Percentiles rank a stretch among this genome's conserved stretches.
Evolutionary conservation across 1,139 yeast species (phyloP).

Genomic region (Citeromyces siamensis): DNA sequence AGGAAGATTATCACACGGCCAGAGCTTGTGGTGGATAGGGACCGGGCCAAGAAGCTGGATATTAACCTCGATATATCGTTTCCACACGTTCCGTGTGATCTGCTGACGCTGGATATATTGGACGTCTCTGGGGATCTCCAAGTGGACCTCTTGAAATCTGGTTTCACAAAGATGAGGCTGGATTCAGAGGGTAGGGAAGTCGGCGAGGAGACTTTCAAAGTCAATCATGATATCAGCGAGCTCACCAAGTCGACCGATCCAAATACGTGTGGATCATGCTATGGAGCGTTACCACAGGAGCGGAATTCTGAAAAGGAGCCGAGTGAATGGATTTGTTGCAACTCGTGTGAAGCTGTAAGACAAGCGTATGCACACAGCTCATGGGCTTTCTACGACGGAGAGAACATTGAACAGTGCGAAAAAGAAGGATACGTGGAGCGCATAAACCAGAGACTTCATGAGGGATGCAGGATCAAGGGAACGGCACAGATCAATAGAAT

Average conservation of each 20-base stretch:
- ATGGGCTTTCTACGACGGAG: conserved; percentile 91
- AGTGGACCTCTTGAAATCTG: conserved; percentile 55
- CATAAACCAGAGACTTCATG: conserved; percentile 46
- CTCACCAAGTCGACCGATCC: conserved; percentile 11
- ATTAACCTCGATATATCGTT: conserved; percentile 75
- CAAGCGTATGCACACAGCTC: conserved; percentile 62
- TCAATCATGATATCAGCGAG: conserved; percentile 14
- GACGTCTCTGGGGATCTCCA: conserved; percentile 83
- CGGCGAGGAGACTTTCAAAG: conserved; percentile 19
- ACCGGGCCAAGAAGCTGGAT: conserved; percentile 62
- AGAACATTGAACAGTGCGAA: conserved; percentile 81
- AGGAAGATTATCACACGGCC: conserved; percentile 58
- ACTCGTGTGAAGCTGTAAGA: conserved; percentile 72
- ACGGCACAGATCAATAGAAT: conserved; percentile 72
- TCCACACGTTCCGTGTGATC: conserved; percentile 75
- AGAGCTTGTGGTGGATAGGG: conserved; percentile 80
- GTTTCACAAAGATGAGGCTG: conserved; percentile 60
- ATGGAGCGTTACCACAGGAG: conserved; percentile 66
- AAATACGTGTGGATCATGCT: conserved; percentile 77
- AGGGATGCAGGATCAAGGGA: conserved; percentile 86
- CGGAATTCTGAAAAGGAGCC: conserved; percentile 28
- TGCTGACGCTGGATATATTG: conserved; percentile 50
- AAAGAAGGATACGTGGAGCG: conserved; percentile 66
- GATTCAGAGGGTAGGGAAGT: conserved; percentile 31
- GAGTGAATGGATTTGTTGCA: conserved; percentile 53